A percentile compares a stretch with the other conserved stretches of the same genome.
These are phyloP conservation scores for Dimargaris xerosporica DNA, from an alignment of 192 early-diverging fungal genomes.

Conservation along the genomic window DNA sequence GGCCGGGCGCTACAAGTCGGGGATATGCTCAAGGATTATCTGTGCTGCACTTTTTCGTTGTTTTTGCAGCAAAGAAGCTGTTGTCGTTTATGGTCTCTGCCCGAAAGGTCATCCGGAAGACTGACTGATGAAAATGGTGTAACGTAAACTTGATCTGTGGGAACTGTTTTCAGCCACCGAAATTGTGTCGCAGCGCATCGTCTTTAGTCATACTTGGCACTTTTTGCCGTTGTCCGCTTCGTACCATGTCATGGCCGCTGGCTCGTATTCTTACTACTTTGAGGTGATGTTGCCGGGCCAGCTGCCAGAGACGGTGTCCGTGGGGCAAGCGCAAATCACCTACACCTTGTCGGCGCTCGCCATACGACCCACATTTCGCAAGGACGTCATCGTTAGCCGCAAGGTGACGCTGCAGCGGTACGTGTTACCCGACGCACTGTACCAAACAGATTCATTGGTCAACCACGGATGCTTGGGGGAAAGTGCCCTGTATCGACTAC, in stretches of 20 bases:
- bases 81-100: background rate
- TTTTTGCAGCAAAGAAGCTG: background rate
- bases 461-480: background rate
- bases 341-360: conserved; percentile 1
- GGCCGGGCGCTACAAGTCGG: background rate
- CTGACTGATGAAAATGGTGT: too few species aligned
- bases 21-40: background rate
- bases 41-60: background rate
- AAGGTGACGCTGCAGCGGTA: conserved; percentile 2
- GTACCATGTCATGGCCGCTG: background rate
- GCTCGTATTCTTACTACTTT: background rate
- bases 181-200: background rate
- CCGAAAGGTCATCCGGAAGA: too few species aligned
- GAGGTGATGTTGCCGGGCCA: conserved; percentile 3
- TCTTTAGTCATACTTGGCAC: conserved; percentile 8
- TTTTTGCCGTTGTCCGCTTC: background rate
- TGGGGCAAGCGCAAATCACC: background rate
- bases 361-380: conserved; percentile 6
- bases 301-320: background rate
- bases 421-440: background rate
- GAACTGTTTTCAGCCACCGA: background rate
- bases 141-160: background rate
- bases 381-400: background rate
- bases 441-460: background rate
- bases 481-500: background rate